A percentile compares a stretch with the other conserved stretches of the same genome.
Conservation (phyloP, 179 eudicot genomes). For the Corrigiola litoralis region DNA sequence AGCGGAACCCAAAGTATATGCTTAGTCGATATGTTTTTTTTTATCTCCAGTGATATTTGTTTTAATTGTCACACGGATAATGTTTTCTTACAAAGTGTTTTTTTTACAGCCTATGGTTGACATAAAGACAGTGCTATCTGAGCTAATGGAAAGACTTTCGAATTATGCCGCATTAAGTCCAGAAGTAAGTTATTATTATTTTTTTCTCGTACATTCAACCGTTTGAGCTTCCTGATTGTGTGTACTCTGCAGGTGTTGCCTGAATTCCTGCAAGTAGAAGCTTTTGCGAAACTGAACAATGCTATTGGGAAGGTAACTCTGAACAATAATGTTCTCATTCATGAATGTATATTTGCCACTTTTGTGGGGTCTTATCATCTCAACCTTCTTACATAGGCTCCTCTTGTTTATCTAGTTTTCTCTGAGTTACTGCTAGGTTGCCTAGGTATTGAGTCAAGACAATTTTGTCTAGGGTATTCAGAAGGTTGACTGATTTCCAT, state of each 20-base stretch:
- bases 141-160: conserved; percentile 90
- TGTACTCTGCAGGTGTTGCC: conserved; percentile 66
- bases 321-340: neutral
- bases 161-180: conserved; percentile 90
- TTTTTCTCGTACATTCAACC: neutral
- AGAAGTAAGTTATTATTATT: conserved; percentile 58
- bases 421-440: neutral
- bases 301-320: conserved; percentile 87
- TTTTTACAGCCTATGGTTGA: conserved; percentile 78
- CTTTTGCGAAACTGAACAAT: conserved; percentile 84
- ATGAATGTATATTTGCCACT: neutral
- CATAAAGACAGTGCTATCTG: conserved; percentile 79
- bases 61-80: neutral
- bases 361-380: neutral
- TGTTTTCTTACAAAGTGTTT: conserved; percentile 12
- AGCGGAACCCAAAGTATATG: no score
- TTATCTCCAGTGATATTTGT: neutral
- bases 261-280: conserved; percentile 95
- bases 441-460: neutral
- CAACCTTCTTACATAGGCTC: no score
- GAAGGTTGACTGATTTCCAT: no score
- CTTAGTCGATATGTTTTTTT: no score
- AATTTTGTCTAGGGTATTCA: no score
- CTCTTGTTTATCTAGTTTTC: neutral
- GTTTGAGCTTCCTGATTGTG: conserved; percentile 16